Evolutionary conservation across 768 basidiomycete species (phyloP).

Genomic region (Cubamyces lactineus): DNA sequence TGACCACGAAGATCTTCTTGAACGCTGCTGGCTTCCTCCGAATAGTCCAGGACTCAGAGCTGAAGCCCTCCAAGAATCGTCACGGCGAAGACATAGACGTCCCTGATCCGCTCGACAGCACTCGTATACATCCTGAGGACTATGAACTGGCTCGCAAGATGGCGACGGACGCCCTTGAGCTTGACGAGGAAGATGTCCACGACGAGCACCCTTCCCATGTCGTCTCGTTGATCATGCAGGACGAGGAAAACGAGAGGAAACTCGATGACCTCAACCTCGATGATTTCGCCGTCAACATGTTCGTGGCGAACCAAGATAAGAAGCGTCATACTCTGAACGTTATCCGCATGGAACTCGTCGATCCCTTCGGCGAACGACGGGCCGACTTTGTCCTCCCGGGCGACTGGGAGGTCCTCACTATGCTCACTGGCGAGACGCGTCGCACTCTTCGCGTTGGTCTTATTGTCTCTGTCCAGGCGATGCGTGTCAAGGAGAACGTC

Average conservation of each 20-base stretch:
- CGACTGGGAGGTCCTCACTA: constrained; percentile 85
- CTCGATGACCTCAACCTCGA: constrained; percentile 91
- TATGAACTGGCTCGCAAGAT: constrained; percentile 98
- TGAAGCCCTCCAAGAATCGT: constrained; percentile 60
- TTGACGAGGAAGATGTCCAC: constrained; percentile 96
- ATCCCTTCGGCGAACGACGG: constrained; percentile 80
- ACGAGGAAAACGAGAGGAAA: constrained; percentile 76
- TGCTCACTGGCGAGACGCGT: constrained; percentile 92
- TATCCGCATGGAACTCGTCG: constrained; percentile 83
- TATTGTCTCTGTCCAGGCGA: constrained; percentile 76
- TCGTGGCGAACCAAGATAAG: constrained; percentile 77
- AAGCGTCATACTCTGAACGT: constrained; percentile 90
- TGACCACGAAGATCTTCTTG: constrained; percentile 87
- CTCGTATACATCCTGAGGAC: constrained; percentile 96
- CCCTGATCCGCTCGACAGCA: constrained; percentile 91
- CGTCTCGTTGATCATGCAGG: constrained; percentile 84
- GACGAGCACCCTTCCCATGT: constrained; percentile 91
- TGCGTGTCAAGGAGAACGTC: constrained; percentile 53
- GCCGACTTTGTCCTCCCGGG: constrained; percentile 61
- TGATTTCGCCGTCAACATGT: constrained; percentile 93
- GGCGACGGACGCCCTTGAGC: constrained; percentile 95
- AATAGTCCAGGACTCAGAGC: constrained; percentile 74
- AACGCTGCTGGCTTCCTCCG: constrained; percentile 93
- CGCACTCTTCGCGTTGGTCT: constrained; percentile 77
- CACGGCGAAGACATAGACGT: constrained; percentile 66